Base-by-base conservation (phyloP, 768 basidiomycete species). In the Peribolospora kevripleyi region DNA sequence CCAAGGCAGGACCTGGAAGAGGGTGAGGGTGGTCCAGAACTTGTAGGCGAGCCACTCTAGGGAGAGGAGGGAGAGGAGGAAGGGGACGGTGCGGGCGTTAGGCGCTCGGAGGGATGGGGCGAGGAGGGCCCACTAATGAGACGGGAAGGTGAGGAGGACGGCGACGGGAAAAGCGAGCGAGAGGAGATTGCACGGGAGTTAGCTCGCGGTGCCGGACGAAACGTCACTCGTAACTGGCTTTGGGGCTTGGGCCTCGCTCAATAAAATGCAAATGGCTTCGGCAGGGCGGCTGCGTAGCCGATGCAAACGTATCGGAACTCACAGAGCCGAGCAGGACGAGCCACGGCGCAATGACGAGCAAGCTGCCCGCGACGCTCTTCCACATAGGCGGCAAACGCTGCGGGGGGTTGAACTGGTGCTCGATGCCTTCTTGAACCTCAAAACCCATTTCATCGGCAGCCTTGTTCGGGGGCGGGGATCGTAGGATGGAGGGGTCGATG, bases 391-490 rank as follows among this genome's bases (percentile, higher is more conserved):
- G 25, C 25, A 25, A 25, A 25, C 25, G 25, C 25, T 25, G 25
- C 9, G 54, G 25, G 6, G 36, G 2, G 0, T 42, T 40, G 14
- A 61, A 56, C 7, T 11, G 10, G 51, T 57, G 25, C 25, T 61
- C 54, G 57, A 56, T 25, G 14, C 45, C 4, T 25, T 40, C 46
- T 51, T 45, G 50, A 60, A 59, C 5, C 60, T 63, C 62, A 60
- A 63, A 1, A 61, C 59, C 62, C 62, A 63, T 8, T 53, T 54
- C 9, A 14, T 41, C 5, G 60, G 60, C 2, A 58, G 51, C 53
- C 8, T 46, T 41, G 37, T 50, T 48, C 11, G 60, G 55, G 3
- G 59, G 57, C 25, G 25, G 25, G 25, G 1, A 25, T 25, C 25
- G 25, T 25, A 25, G 25, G 25, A 25, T 25, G 25, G 25, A 25